Evolutionary conservation across 164 flowering plant genomes (phyloP).

Genomic region (Tinospora cordifolia): DNA sequence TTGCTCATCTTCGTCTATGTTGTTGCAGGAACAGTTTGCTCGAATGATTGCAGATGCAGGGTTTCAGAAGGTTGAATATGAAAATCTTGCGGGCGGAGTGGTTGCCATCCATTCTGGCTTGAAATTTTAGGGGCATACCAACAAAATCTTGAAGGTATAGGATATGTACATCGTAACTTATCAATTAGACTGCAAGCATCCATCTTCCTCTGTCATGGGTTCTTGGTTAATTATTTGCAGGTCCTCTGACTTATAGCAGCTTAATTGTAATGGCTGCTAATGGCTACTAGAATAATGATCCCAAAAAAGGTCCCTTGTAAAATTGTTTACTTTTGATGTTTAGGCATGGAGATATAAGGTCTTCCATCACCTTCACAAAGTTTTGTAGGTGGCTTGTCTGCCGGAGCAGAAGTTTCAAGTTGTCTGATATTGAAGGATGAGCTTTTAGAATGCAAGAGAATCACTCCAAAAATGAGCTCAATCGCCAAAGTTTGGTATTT

Average conservation of each 20-base stretch:
- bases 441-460: too few species aligned
- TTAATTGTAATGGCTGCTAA: background rate
- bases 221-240: background rate
- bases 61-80: conserved; percentile 89
- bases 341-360: background rate
- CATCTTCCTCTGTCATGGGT: too few species aligned
- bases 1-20: conserved; percentile 1
- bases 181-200: background rate
- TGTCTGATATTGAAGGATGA: too few species aligned
- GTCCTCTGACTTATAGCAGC: background rate
- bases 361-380: too few species aligned
- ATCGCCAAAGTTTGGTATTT: too few species aligned
- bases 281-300: background rate
- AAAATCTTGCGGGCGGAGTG: conserved; percentile 86
- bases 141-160: background rate
- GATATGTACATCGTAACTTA: background rate
- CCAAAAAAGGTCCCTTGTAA: background rate
- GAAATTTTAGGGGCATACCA: conserved; percentile 35
- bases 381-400: too few species aligned
- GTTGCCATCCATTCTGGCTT: conserved; percentile 90
- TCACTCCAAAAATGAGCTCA: too few species aligned
- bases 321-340: background rate
- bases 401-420: too few species aligned
- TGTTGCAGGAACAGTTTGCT: conserved; percentile 68
- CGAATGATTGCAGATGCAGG: conserved; percentile 84